Evolutionary conservation across 2,329 filamentous ascomycete species (phyloP).

Genomic region (Saccharata proteae): DNA sequence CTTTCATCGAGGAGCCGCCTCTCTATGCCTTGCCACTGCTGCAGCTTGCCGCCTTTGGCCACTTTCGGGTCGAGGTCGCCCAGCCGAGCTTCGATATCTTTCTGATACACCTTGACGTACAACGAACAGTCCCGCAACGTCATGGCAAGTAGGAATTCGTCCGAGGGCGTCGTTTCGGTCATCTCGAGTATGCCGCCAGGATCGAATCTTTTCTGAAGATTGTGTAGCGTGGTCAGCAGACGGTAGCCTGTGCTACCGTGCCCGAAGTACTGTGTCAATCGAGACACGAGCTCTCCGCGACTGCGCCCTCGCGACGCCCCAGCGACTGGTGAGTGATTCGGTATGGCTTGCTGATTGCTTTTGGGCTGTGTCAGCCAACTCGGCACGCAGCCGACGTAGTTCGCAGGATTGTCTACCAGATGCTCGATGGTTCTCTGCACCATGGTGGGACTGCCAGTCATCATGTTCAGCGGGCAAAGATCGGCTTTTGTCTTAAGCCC

Average conservation of each 20-base stretch:
- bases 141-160: slow-evolving; percentile 28
- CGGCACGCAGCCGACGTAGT: slow-evolving; percentile 7
- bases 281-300: slow-evolving; percentile 6
- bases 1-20: slow-evolving; percentile 1
- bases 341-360: too few species aligned
- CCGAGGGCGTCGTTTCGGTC: slow-evolving; percentile 1
- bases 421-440: slow-evolving; percentile 10
- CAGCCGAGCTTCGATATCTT: slow-evolving; percentile 27
- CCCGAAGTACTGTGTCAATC: too few species aligned
- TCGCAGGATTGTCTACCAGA: slow-evolving; percentile 6
- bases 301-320: not conserved
- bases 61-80: slow-evolving; percentile 36
- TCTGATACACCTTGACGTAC: slow-evolving; percentile 23
- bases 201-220: slow-evolving; percentile 28
- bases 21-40: slow-evolving; percentile 8
- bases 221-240: slow-evolving; percentile 25
- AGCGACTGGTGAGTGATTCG: not conserved
- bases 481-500: slow-evolving; percentile 11
- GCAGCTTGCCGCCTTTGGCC: slow-evolving; percentile 6
- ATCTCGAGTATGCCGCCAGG: slow-evolving; percentile 18
- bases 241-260: slow-evolving; percentile 22
- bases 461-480: slow-evolving; percentile 30
- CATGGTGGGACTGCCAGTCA: slow-evolving; percentile 16
- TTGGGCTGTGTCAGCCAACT: slow-evolving; percentile 3
- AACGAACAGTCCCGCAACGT: slow-evolving; percentile 36